These are phyloP conservation scores for Sergeia podlipaevii DNA, from an alignment of 208 protist genomes.

Conservation along the genomic window DNA sequence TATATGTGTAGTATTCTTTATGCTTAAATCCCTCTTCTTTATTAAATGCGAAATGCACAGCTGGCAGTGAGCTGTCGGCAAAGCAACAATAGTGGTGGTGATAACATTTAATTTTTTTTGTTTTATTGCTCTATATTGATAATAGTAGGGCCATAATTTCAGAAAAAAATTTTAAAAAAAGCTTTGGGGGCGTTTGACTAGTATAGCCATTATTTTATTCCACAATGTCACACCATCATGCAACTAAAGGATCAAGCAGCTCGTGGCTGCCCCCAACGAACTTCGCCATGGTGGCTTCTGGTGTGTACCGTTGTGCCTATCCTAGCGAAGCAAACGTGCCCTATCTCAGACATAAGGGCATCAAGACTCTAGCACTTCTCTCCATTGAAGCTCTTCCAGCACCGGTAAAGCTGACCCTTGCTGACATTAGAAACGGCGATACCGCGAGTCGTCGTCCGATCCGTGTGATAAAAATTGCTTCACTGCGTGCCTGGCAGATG, in stretches of 20 bases:
- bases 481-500: conserved; percentile 57
- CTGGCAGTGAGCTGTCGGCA: too few species aligned
- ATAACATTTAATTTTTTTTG: too few species aligned
- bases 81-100: too few species aligned
- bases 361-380: conserved; percentile 76
- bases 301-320: conserved; percentile 84
- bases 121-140: too few species aligned
- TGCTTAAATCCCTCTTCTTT: too few species aligned
- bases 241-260: too few species aligned
- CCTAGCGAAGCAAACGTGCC: conserved; percentile 59
- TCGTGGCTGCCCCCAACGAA: conserved; percentile 55
- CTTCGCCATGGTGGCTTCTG: conserved; percentile 76
- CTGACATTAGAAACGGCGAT: background rate
- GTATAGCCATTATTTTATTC: conserved; percentile 3
- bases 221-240: too few species aligned
- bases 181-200: background rate
- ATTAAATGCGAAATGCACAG: too few species aligned
- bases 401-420: conserved; percentile 33
- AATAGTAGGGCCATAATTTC: too few species aligned
- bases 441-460: conserved; percentile 20
- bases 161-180: background rate
- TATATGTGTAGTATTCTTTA: too few species aligned
- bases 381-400: conserved; percentile 73
- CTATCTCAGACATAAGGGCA: conserved; percentile 70
- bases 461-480: conserved; percentile 48